phyloP scores from a whole-genome alignment of 345 rosid genomes.

The Camelina neglecta region DNA sequence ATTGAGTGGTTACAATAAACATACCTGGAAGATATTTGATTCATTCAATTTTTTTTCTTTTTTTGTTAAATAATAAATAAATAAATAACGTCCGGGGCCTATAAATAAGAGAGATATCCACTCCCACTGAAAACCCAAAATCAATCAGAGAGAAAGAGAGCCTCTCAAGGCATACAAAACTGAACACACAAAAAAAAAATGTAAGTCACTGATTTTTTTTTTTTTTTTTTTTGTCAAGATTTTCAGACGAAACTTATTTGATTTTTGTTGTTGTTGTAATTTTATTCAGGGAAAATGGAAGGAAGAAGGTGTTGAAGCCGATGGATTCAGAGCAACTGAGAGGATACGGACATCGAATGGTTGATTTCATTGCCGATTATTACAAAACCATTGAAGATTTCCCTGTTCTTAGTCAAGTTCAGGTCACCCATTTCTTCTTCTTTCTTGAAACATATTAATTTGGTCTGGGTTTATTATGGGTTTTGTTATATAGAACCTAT shows the following conservation, averaged over 20 bases:
- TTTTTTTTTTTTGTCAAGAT: neutral
- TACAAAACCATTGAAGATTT: conserved; percentile 72
- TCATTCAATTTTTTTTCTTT: too few relatives aligned
- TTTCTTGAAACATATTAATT: neutral
- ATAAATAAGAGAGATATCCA: too few relatives aligned
- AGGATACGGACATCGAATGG: conserved; percentile 81
- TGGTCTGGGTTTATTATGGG: neutral
- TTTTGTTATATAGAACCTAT: neutral
- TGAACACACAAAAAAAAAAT: too few relatives aligned
- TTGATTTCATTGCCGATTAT: conserved; percentile 93
- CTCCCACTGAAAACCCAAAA: too few relatives aligned
- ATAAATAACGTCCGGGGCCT: too few relatives aligned
- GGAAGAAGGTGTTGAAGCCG: conserved; percentile 49
- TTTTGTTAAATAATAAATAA: too few relatives aligned
- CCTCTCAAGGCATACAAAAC: too few relatives aligned
- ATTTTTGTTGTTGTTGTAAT: too few relatives aligned
- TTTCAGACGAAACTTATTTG: neutral
- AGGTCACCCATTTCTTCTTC: conserved; percentile 46
- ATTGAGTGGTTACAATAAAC: too few relatives aligned
- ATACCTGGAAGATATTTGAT: too few relatives aligned
- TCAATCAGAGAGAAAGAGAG: too few relatives aligned
- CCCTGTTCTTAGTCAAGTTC: conserved; percentile 93
- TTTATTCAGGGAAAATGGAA: conserved; percentile 33
- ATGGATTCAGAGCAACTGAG: conserved; percentile 82
- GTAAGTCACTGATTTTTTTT: too few relatives aligned